Percentiles rank a stretch among this genome's conserved stretches.
Conservation (phyloP, 2,329 filamentous ascomycete genomes). For the Monosporascus sp. region DNA sequence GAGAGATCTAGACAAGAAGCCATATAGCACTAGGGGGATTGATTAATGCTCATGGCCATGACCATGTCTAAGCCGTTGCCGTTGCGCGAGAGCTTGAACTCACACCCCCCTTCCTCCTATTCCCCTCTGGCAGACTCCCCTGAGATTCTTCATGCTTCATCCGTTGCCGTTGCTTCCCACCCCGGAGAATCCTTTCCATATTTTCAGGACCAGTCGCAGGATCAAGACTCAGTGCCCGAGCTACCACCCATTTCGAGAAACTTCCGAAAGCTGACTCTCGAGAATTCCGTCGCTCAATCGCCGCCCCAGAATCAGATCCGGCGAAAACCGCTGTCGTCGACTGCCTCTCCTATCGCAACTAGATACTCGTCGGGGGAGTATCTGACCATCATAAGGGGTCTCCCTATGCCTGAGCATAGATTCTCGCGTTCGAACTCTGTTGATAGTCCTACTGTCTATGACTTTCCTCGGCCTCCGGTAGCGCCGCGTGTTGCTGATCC, state of each 20-base stretch:
- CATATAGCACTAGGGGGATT: too few species aligned
- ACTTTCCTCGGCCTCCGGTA: slow-evolving; percentile 38
- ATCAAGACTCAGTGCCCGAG: slow-evolving; percentile 27
- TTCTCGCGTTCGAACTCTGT: slow-evolving; percentile 51
- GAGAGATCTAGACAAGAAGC: background rate
- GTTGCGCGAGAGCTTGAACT: slow-evolving; percentile 2
- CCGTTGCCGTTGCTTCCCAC: slow-evolving; percentile 23
- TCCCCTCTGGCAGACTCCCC: slow-evolving; percentile 10
- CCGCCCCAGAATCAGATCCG: slow-evolving; percentile 37
- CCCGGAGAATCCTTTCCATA: slow-evolving; percentile 16
- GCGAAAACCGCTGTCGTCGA: slow-evolving; percentile 56
- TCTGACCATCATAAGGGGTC: slow-evolving; percentile 31
- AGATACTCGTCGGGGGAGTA: slow-evolving; percentile 41
- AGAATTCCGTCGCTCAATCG: slow-evolving; percentile 15
- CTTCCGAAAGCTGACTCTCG: slow-evolving; percentile 24
- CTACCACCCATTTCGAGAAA: slow-evolving; percentile 21
- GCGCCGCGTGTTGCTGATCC: slow-evolving; percentile 15
- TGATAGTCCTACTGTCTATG: slow-evolving; percentile 59
- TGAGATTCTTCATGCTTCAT: slow-evolving; percentile 36
- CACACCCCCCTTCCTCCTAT: slow-evolving; percentile 1
- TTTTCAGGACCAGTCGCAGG: slow-evolving; percentile 17
- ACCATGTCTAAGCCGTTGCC: background rate
- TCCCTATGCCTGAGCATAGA: slow-evolving; percentile 46
- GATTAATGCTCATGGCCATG: too few species aligned
- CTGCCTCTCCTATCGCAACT: slow-evolving; percentile 46